Evolutionary conservation across 305 asterid genomes (phyloP).

Genomic region (Withania somnifera): DNA sequence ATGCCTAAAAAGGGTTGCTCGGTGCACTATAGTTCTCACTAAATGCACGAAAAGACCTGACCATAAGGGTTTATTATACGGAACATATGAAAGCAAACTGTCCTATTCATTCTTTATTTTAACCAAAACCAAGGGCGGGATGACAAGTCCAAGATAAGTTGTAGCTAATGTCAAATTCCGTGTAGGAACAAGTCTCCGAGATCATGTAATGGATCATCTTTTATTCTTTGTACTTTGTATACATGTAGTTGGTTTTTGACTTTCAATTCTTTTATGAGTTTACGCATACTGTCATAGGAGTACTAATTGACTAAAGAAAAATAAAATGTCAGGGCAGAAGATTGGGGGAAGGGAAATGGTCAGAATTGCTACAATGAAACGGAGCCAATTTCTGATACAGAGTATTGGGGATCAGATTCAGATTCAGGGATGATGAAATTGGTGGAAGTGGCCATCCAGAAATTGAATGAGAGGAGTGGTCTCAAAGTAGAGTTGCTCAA

Average conservation of each 20-base stretch:
- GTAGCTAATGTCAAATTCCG: neutral
- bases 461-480: conserved; percentile 32
- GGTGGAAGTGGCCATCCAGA: conserved; percentile 25
- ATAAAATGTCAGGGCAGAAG: conserved; percentile 15
- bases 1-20: too few relatives aligned
- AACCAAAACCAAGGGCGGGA: too few relatives aligned
- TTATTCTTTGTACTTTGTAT: neutral
- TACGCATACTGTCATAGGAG: neutral
- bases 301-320: neutral
- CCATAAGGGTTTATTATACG: too few relatives aligned
- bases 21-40: too few relatives aligned
- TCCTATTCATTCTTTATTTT: neutral
- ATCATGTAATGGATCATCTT: neutral
- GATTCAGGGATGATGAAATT: conserved; percentile 27
- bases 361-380: conserved; percentile 30
- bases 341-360: conserved; percentile 22
- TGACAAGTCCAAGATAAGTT: neutral
- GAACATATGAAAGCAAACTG: neutral
- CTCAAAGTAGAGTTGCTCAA: conserved; percentile 34
- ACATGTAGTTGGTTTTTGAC: neutral
- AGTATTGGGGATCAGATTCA: conserved; percentile 27
- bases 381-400: conserved; percentile 24
- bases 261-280: neutral
- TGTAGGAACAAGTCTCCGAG: neutral
- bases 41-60: too few relatives aligned